phyloP scores from a whole-genome alignment of 345 rosid genomes.

The rapeseed (Brassica napus) region Da-Ae NC_063443.1:12204501-12205000 shows the following conservation, averaged over 20 bases:
- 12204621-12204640: not conserved
- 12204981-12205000: too few species aligned
- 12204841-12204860: not conserved
- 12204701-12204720: slow-evolving; percentile 28
- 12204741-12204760: slow-evolving; percentile 29
- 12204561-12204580: slow-evolving; percentile 13
- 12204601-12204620: not conserved
- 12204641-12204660: slow-evolving; percentile 23
- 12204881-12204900: too few species aligned
- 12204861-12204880: too few species aligned
- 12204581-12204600: slow-evolving; percentile 10
- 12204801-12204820: not conserved
- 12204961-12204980: too few species aligned
- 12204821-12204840: slow-evolving; percentile 13
- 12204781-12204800: not conserved
- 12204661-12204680: slow-evolving; percentile 14
- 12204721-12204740: slow-evolving; percentile 29
- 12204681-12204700: slow-evolving; percentile 21
- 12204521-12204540: slow-evolving; percentile 33
- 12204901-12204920: too few species aligned
- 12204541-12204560: slow-evolving; percentile 12
- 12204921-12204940: too few species aligned
- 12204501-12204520: slow-evolving; percentile 99
- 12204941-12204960: too few species aligned
- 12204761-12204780: slow-evolving; percentile 3